These are phyloP conservation scores for Asterophora parasitica DNA, from an alignment of 768 basidiomycete genomes.

Conservation along the genomic window DNA sequence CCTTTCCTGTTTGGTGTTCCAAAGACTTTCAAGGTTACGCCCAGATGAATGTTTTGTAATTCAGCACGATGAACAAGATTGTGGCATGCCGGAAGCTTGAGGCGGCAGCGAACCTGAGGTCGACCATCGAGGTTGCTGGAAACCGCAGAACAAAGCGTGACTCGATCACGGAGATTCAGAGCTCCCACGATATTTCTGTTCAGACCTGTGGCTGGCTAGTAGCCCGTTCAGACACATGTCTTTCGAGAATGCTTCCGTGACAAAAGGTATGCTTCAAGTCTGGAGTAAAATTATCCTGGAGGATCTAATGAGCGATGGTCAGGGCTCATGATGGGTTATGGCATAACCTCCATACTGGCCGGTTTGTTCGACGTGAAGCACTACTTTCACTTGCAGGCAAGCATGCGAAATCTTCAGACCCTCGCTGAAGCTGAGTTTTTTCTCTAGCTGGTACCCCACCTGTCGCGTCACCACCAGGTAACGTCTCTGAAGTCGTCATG, in stretches of 20 bases:
- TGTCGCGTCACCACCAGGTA: constrained; percentile 89
- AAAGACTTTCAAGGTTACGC: not conserved
- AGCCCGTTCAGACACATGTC: constrained; percentile 46
- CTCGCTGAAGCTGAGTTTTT: constrained; percentile 12
- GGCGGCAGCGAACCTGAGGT: too few relatives aligned
- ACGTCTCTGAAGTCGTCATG: constrained; percentile 11
- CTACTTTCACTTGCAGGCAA: constrained; percentile 79
- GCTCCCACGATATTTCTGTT: constrained; percentile 8
- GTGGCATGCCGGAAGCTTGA: constrained; percentile 4
- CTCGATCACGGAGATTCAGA: too few relatives aligned
- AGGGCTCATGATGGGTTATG: constrained; percentile 78
- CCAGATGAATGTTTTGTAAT: not conserved
- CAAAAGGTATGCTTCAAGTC: constrained; percentile 74
- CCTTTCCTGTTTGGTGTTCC: constrained; percentile 1
- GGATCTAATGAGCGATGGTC: constrained; percentile 4
- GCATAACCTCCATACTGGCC: constrained; percentile 64
- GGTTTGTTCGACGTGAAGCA: constrained; percentile 86
- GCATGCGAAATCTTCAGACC: constrained; percentile 15
- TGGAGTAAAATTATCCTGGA: not conserved
- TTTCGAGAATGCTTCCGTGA: constrained; percentile 78
- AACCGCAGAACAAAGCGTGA: not conserved
- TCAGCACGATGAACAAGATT: not conserved
- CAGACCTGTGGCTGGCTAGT: constrained; percentile 1
- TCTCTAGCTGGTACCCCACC: constrained; percentile 73
- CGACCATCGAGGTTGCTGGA: not conserved